Evolutionary conservation across 1,284 basidiomycete genomes (phyloP).

Genomic region (Xerocomus amazonicus): DNA sequence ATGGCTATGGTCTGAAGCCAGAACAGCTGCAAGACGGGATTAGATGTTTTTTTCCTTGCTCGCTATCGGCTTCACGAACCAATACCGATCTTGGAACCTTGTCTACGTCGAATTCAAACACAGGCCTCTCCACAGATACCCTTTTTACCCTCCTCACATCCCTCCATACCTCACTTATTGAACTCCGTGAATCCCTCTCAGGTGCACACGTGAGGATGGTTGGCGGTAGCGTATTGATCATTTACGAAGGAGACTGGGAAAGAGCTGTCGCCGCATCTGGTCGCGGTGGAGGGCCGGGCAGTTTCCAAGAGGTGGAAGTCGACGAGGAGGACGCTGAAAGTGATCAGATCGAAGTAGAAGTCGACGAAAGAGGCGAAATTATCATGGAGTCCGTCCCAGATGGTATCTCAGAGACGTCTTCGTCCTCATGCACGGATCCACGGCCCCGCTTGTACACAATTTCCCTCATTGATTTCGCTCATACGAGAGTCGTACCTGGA

Average conservation of each 20-base stretch:
- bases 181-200: conserved; percentile 53
- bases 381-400: conserved; percentile 37
- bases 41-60: conserved; percentile 73
- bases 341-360: conserved; percentile 29
- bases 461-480: conserved; percentile 92
- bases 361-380: conserved; percentile 40
- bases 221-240: conserved; percentile 75
- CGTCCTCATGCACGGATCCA: conserved; percentile 33
- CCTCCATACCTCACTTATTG: conserved; percentile 54
- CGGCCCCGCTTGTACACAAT: conserved; percentile 58
- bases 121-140: conserved; percentile 52
- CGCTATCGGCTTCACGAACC: neutral
- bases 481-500: conserved; percentile 69
- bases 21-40: conserved; percentile 73
- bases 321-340: conserved; percentile 34
- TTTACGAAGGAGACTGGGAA: conserved; percentile 78
- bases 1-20: conserved; percentile 74
- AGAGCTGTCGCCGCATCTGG: conserved; percentile 39
- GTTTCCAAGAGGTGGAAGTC: conserved; percentile 25
- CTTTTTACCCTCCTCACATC: conserved; percentile 60
- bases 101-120: conserved; percentile 4
- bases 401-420: conserved; percentile 29
- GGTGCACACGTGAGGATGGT: conserved; percentile 76
- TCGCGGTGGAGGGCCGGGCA: conserved; percentile 39
- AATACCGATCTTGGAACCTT: neutral